Evolutionary conservation across 1,284 basidiomycete genomes (phyloP).

Genomic region (Stereum hirsutum): DNA sequence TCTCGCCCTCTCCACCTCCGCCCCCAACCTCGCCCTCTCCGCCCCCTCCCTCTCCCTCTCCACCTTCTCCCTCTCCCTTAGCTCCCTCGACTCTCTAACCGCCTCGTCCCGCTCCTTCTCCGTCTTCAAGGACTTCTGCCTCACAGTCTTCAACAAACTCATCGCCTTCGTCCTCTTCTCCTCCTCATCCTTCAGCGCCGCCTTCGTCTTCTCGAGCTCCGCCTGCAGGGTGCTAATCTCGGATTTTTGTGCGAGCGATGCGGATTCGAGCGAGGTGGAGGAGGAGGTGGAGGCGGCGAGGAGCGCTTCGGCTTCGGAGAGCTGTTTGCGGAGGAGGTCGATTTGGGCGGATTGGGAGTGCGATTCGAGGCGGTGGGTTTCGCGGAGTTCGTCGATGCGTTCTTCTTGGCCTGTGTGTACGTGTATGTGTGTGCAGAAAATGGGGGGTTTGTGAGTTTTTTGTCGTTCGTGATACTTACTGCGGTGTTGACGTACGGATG

Average conservation of each 20-base stretch:
- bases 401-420: conserved; percentile 64
- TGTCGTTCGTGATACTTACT: no score
- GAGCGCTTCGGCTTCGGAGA: conserved; percentile 62
- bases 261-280: conserved; percentile 35
- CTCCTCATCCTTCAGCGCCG: conserved; percentile 79
- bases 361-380: conserved; percentile 73
- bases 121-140: conserved; percentile 85
- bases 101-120: conserved; percentile 87
- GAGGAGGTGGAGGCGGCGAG: conserved; percentile 45
- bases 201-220: conserved; percentile 56
- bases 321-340: conserved; percentile 57
- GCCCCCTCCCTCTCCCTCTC: conserved; percentile 56
- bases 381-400: conserved; percentile 74
- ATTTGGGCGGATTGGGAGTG: conserved; percentile 69
- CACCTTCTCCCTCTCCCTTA: conserved; percentile 50
- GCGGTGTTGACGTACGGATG: conserved; percentile 56
- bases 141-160: conserved; percentile 82
- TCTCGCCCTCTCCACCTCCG: conserved; percentile 50
- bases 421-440: conserved; percentile 1
- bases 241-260: conserved; percentile 35
- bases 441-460: no score
- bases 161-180: conserved; percentile 94
- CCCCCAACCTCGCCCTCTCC: conserved; percentile 46
- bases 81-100: conserved; percentile 39
- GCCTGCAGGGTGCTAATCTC: conserved; percentile 47